These are phyloP conservation scores for Podaxis sp. DNA, from an alignment of 768 basidiomycete species.

Conservation along the genomic window DNA sequence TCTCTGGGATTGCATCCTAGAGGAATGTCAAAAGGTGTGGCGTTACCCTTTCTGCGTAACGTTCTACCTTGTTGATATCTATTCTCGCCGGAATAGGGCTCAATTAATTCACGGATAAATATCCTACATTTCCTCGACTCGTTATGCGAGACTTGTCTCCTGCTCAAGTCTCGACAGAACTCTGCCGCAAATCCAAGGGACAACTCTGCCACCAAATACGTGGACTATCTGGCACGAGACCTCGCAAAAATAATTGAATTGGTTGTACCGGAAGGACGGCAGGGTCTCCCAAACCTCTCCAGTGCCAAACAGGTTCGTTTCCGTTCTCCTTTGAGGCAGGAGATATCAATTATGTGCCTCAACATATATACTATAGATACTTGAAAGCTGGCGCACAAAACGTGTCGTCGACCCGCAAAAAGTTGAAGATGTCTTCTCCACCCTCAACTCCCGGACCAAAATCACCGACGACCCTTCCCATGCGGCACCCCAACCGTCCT, in stretches of 20 bases:
- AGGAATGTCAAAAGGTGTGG: constrained; percentile 84
- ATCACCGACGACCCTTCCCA: constrained; percentile 14
- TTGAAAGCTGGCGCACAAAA: constrained; percentile 90
- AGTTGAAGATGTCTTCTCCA: constrained; percentile 66
- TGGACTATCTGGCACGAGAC: constrained; percentile 78
- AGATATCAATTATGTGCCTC: neutral
- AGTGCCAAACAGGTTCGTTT: constrained; percentile 79
- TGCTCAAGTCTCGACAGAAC: constrained; percentile 51
- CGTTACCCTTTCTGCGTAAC: neutral
- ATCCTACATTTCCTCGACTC: constrained; percentile 90
- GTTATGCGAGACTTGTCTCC: constrained; percentile 75
- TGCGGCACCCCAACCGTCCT: constrained; percentile 18
- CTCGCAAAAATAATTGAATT: constrained; percentile 73
- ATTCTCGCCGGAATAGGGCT: constrained; percentile 49
- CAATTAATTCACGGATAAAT: constrained; percentile 91
- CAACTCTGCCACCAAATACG: constrained; percentile 49
- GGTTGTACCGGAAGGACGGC: constrained; percentile 87
- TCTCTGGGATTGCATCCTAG: constrained; percentile 90
- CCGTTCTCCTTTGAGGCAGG: neutral
- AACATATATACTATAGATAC: constrained; percentile 50
- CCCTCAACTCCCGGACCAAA: constrained; percentile 47
- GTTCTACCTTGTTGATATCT: neutral
- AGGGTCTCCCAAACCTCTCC: constrained; percentile 83
- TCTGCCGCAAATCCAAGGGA: constrained; percentile 2
- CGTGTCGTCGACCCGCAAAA: constrained; percentile 78